Percentiles rank a stretch among this genome's conserved stretches.
These are phyloP conservation scores for Leishmania major DNA, from an alignment of 208 protist genomes.

Conservation along the genomic window DNA sequence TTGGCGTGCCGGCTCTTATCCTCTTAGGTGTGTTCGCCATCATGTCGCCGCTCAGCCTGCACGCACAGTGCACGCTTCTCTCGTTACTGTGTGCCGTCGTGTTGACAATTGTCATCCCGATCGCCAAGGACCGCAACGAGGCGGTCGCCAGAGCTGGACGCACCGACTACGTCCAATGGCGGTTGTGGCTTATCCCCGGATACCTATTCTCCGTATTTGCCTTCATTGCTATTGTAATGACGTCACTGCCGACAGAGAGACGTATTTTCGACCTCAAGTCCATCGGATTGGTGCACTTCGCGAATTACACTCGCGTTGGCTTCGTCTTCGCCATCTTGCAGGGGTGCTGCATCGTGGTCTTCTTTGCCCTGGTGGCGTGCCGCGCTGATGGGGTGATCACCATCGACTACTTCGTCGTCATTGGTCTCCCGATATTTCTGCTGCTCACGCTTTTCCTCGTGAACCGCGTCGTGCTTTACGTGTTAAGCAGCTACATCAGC, in stretches of 20 bases:
- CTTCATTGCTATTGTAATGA: slow-evolving; percentile 25
- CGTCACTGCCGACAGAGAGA: slow-evolving; percentile 20
- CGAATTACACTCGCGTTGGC: slow-evolving; percentile 31
- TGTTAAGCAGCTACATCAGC: slow-evolving; percentile 24
- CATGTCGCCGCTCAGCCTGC: slow-evolving; percentile 17
- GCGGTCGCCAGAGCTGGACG: slow-evolving; percentile 14
- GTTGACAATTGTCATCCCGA: slow-evolving; percentile 64
- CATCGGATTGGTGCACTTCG: slow-evolving; percentile 31
- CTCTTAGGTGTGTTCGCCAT: slow-evolving; percentile 28
- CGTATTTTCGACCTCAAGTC: slow-evolving; percentile 19
- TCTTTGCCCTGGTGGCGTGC: slow-evolving; percentile 67
- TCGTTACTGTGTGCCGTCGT: slow-evolving; percentile 40
- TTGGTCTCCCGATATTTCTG: slow-evolving; percentile 60
- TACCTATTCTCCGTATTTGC: slow-evolving; percentile 56
- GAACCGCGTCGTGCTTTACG: slow-evolving; percentile 19
- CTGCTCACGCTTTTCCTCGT: slow-evolving; percentile 36
- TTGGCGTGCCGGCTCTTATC: slow-evolving; percentile 33
- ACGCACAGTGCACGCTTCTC: slow-evolving; percentile 22
- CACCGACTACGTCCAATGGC: slow-evolving; percentile 58
- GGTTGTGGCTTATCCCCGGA: slow-evolving; percentile 62
- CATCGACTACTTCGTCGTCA: slow-evolving; percentile 70
- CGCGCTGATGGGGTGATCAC: slow-evolving; percentile 69
- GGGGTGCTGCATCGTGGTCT: slow-evolving; percentile 32
- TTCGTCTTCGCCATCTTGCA: slow-evolving; percentile 45
- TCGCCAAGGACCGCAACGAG: slow-evolving; percentile 72